Evolutionary conservation across 352 stramenopile genomes (phyloP).

Genomic region (Pythium dissotocum): DNA sequence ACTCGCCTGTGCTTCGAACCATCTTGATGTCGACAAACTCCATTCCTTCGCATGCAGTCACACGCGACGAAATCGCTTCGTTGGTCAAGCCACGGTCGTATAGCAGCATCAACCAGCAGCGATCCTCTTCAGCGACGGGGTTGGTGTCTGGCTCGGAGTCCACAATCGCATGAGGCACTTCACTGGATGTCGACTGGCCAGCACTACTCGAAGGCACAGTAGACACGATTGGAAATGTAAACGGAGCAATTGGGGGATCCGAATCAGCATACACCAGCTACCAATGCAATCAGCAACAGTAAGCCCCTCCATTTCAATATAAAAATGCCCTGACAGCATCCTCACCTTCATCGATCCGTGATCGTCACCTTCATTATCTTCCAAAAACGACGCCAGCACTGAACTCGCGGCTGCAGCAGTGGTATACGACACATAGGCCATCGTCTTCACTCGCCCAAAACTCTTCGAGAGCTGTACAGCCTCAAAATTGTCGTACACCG

Average conservation of each 20-base stretch:
- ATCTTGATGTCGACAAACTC: conserved; percentile 86
- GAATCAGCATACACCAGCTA: conserved; percentile 20
- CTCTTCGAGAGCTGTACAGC: conserved; percentile 64
- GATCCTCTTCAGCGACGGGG: not conserved
- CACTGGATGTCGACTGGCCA: conserved; percentile 27
- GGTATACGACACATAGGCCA: conserved; percentile 80
- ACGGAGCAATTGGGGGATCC: conserved; percentile 5
- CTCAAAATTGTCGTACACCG: conserved; percentile 77
- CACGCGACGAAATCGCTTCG: conserved; percentile 59
- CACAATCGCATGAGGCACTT: not conserved
- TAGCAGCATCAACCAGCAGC: conserved; percentile 66
- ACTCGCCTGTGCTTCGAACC: conserved; percentile 54
- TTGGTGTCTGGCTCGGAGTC: conserved; percentile 2
- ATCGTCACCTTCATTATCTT: conserved; percentile 33
- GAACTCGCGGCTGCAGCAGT: conserved; percentile 28
- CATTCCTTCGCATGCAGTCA: conserved; percentile 63
- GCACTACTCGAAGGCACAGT: not conserved
- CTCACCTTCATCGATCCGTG: conserved; percentile 14
- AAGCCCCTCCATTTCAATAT: not conserved
- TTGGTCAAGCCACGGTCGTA: conserved; percentile 69
- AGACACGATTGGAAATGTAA: not conserved
- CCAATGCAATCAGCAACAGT: not conserved
- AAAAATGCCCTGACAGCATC: not conserved
- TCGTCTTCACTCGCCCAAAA: conserved; percentile 83
- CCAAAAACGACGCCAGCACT: conserved; percentile 24